Evolutionary conservation across 768 basidiomycete species (phyloP), one percentile per base, ranked within the genome.

Genomic region (Naganishia randhawae): DNA sequence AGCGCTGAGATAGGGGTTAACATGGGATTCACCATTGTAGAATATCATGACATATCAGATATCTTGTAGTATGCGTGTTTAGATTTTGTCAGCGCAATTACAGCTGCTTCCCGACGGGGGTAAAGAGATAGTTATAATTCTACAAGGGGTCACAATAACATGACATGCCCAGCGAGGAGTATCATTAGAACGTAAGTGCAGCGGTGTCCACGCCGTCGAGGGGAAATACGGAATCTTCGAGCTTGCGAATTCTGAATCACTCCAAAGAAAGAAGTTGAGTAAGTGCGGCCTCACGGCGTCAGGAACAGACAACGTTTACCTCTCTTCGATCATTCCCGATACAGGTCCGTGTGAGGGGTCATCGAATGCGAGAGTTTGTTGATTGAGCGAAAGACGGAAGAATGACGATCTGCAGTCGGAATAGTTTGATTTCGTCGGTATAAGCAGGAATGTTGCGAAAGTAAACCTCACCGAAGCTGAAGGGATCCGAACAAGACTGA

Each of bases 171-270:
- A n/a, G n/a, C 8, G 19, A 29, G 9, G 3, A 31, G 2, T 1
- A 35, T 14, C 5, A 27, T 25, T 42, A 61, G 27, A 61, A 61
- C 7, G 35, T 41, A 25, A 61, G 35, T 25, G 37, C 37, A 22
- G 37, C 29, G 3, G 57, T 10, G n/a, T 61, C 57, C 10, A 61
- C 9, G 35, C 57, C 25, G 25, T 61, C 57, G 57, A 61, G 57
- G 6, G 57, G 57, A 39, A 61, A 61, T 14, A 61, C 57, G 31
- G 57, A 61, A 35, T 61, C 57, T 41, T 61, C 57, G 22, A 61
- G 37, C 37, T 25, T 61, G 11, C 57, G 57, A 17, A 61, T 61
- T 25, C 57, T 61, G 57, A 22, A 61, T 31, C 6, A 32, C 29
- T 14, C 27, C 32, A 32, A 3, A 11, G 3, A 48, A 48, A 17